These are phyloP conservation scores for Oryza australiensis DNA, from an alignment of 176 grass and related monocot genomes.

Conservation along the genomic window DNA sequence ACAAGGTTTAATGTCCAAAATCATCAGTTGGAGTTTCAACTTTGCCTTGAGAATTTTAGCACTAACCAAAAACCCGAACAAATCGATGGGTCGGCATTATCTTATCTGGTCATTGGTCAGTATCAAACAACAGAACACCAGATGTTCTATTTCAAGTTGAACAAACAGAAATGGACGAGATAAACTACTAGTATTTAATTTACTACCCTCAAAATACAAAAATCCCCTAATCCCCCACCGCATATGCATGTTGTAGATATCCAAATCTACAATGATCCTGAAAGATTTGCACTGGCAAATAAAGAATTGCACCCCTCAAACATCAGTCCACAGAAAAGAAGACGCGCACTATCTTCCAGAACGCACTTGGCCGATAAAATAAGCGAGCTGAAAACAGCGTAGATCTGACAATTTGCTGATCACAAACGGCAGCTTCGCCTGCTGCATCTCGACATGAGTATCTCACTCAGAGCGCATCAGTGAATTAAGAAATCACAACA, in stretches of 20 bases:
- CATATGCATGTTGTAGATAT: neutral
- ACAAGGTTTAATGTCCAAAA: no score
- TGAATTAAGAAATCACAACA: neutral
- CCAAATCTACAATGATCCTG: neutral
- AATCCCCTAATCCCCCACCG: neutral
- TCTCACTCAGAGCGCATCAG: no score
- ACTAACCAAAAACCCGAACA: no score
- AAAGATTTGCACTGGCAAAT: neutral
- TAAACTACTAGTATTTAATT: no score
- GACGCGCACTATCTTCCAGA: neutral
- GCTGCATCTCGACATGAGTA: neutral
- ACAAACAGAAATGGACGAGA: no score
- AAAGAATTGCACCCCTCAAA: neutral
- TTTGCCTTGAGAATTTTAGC: no score
- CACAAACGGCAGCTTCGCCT: neutral
- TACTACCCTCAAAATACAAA: neutral
- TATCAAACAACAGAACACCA: neutral
- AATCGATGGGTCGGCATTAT: no score
- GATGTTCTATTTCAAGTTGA: neutral
- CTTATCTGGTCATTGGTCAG: neutral
- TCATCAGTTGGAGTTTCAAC: no score
- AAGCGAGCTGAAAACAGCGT: neutral
- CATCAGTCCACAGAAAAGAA: neutral
- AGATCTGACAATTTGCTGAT: neutral
- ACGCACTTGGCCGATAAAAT: neutral